Percentiles rank a stretch among this genome's conserved stretches.
Conservation (phyloP, 1,284 basidiomycete species). For the Cutaneotrichosporon dermatis region DNA sequence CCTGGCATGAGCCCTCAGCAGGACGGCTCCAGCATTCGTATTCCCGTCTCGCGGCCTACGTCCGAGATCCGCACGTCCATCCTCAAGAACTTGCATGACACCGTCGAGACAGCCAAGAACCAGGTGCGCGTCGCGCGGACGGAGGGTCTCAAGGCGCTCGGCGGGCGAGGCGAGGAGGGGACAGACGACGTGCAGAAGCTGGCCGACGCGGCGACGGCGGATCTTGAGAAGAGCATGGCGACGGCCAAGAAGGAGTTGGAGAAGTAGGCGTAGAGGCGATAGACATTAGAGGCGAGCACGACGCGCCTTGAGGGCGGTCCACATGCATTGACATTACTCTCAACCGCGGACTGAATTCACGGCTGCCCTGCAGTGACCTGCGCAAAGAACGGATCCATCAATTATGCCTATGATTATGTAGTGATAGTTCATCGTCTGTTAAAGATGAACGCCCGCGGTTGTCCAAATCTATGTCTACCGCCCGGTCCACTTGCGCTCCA, state of each 20-base stretch:
- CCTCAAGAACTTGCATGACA: slow-evolving; percentile 29
- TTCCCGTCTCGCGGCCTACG: slow-evolving; percentile 44
- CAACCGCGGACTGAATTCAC: no score
- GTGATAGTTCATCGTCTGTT: no score
- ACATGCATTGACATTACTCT: no score
- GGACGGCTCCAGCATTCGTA: slow-evolving; percentile 30
- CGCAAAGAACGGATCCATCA: no score
- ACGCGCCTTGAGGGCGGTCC: background rate
- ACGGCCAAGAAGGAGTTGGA: slow-evolving; percentile 49
- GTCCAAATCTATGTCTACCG: background rate
- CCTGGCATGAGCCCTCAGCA: slow-evolving; percentile 45
- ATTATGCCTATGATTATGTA: no score
- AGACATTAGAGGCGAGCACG: background rate
- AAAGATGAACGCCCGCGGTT: no score
- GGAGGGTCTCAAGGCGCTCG: slow-evolving; percentile 43
- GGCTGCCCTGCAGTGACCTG: no score
- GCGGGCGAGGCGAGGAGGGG: slow-evolving; percentile 36
- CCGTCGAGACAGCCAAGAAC: slow-evolving; percentile 43
- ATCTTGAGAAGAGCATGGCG: slow-evolving; percentile 37
- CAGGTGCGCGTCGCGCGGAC: slow-evolving; percentile 41
- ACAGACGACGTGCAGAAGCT: slow-evolving; percentile 42
- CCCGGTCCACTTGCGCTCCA: slow-evolving; percentile 39
- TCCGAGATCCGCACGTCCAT: slow-evolving; percentile 39
- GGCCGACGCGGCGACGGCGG: slow-evolving; percentile 35
- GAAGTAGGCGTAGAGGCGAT: slow-evolving; percentile 22